These are phyloP conservation scores for Yamadazyma paraphyllophila DNA, from an alignment of 805 yeast species.

Conservation along the genomic window DNA sequence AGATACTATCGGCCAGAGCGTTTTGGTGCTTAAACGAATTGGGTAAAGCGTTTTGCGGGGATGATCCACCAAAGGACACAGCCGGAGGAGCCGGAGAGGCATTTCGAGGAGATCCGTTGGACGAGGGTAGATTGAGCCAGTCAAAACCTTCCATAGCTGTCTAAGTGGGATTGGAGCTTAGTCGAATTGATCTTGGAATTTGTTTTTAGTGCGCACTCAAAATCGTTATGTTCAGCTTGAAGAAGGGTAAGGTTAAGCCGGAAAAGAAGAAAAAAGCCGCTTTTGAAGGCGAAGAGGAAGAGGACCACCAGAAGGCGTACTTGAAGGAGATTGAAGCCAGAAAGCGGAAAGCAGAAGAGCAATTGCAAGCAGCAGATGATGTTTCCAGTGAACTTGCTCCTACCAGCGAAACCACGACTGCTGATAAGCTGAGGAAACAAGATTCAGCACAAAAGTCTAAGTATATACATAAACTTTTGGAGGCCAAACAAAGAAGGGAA, in stretches of 20 bases:
- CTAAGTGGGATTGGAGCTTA: background rate
- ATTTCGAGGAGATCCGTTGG: background rate
- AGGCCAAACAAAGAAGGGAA: slow-evolving; percentile 45
- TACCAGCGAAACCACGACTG: background rate
- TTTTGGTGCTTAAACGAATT: slow-evolving; percentile 2
- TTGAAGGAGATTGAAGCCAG: background rate
- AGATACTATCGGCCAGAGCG: slow-evolving; percentile 10
- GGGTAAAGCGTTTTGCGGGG: slow-evolving; percentile 1
- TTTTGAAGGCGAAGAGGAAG: background rate
- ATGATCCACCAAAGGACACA: slow-evolving; percentile 5
- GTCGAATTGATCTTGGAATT: slow-evolving; percentile 5
- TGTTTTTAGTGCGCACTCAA: background rate
- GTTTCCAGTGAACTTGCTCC: background rate
- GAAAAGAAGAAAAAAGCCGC: background rate
- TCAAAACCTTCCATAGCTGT: slow-evolving; percentile 7
- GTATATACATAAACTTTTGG: slow-evolving; percentile 40
- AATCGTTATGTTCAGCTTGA: slow-evolving; percentile 8
- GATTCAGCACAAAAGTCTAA: slow-evolving; percentile 13
- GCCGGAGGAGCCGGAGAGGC: slow-evolving; percentile 7
- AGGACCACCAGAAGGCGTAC: background rate
- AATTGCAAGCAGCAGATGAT: background rate
- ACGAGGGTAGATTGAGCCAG: slow-evolving; percentile 7
- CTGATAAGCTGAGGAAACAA: background rate
- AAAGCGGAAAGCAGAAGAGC: slow-evolving; percentile 1
- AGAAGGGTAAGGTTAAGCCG: slow-evolving; percentile 3